Conservation (phyloP, 2,329 filamentous ascomycete species). For the Calycina herbarum region DNA sequence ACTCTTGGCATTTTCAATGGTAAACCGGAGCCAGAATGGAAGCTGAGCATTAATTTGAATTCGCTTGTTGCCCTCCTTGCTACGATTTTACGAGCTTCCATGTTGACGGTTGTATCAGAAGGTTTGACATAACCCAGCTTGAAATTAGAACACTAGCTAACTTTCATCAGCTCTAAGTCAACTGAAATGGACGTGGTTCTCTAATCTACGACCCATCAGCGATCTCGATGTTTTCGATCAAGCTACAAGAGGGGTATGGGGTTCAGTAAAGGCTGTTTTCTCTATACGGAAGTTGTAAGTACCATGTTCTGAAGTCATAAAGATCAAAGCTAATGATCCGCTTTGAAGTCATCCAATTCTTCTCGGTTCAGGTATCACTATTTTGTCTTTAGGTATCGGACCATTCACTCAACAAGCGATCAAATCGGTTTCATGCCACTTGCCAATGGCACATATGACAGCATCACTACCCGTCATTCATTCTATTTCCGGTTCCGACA, state of each 20-base stretch:
- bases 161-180: conserved; percentile 10
- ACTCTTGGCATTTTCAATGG: conserved; percentile 36
- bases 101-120: conserved; percentile 22
- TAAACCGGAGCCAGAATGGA: conserved; percentile 35
- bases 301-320: neutral
- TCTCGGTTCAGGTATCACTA: neutral
- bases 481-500: neutral
- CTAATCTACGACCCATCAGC: conserved; percentile 1
- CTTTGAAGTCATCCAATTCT: neutral
- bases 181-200: conserved; percentile 24
- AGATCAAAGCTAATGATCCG: neutral
- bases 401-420: conserved; percentile 9
- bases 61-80: conserved; percentile 35
- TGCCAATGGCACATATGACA: neutral
- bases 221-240: conserved; percentile 17
- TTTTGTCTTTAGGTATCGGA: conserved; percentile 4
- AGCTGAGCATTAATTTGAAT: conserved; percentile 37
- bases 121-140: neutral
- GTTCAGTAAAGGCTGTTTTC: neutral
- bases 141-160: neutral
- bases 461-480: neutral
- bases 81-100: conserved; percentile 36
- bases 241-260: neutral
- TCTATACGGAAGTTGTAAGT: neutral
- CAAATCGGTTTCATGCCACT: neutral